These are phyloP conservation scores for Exophiala calicioides DNA, from an alignment of 2,329 filamentous ascomycete genomes.

Conservation along the genomic window DNA sequence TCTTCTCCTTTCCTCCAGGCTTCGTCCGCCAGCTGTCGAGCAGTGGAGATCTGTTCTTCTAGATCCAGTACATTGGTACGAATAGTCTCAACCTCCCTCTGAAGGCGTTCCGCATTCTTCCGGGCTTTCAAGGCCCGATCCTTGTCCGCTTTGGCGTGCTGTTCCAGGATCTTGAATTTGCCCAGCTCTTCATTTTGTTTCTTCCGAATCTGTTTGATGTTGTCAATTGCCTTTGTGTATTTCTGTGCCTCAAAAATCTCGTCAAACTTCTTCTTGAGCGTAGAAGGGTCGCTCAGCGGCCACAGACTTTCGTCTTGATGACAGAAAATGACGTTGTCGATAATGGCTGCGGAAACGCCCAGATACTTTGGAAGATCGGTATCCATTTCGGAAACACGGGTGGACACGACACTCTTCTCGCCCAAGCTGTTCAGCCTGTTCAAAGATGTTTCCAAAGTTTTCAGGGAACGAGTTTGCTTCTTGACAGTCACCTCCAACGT, in stretches of 20 bases:
- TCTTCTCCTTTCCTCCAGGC: conserved; percentile 73
- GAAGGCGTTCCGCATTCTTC: conserved; percentile 65
- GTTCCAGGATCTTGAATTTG: conserved; percentile 72
- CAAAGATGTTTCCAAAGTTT: conserved; percentile 80
- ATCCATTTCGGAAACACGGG: conserved; percentile 77
- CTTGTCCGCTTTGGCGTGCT: conserved; percentile 79
- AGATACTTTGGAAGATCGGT: conserved; percentile 80
- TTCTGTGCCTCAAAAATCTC: conserved; percentile 97
- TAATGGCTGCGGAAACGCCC: conserved; percentile 83
- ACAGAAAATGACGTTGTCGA: conserved; percentile 96
- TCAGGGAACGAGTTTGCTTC: conserved; percentile 73
- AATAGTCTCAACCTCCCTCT: conserved; percentile 61
- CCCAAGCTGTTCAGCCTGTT: conserved; percentile 72
- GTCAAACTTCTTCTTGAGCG: conserved; percentile 91
- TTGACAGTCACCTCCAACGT: conserved; percentile 85
- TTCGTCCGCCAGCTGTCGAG: conserved; percentile 57
- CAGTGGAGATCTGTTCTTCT: conserved; percentile 46
- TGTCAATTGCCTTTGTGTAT: conserved; percentile 96
- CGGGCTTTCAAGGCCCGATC: conserved; percentile 74
- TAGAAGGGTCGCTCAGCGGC: conserved; percentile 86
- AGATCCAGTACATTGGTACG: conserved; percentile 63
- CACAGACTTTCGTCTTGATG: conserved; percentile 97
- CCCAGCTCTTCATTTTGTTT: conserved; percentile 74
- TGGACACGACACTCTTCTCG: conserved; percentile 76
- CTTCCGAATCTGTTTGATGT: conserved; percentile 84